Evolutionary conservation across 2,329 filamentous ascomycete genomes (phyloP).

Genomic region (Lecanicillium sp.): DNA sequence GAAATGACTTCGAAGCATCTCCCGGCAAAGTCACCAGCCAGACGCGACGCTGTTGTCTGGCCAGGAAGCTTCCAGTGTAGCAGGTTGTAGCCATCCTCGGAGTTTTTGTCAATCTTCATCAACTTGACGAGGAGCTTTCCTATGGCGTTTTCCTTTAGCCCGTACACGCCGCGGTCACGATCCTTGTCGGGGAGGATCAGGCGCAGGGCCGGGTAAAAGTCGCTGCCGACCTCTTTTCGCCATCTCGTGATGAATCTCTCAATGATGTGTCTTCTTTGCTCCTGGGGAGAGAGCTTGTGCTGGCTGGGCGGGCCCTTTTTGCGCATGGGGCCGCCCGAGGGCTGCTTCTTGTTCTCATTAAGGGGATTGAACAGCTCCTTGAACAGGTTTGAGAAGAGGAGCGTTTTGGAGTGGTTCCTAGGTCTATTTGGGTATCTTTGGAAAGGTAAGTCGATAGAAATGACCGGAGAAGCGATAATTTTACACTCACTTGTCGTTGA

Average conservation of each 20-base stretch:
- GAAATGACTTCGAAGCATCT: slow-evolving; percentile 81
- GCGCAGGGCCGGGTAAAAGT: slow-evolving; percentile 88
- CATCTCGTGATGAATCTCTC: slow-evolving; percentile 79
- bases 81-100: slow-evolving; percentile 78
- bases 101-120: slow-evolving; percentile 85
- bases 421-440: slow-evolving; percentile 76
- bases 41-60: slow-evolving; percentile 50
- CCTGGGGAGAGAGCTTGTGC: slow-evolving; percentile 59
- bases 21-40: slow-evolving; percentile 87
- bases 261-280: slow-evolving; percentile 73
- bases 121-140: slow-evolving; percentile 86
- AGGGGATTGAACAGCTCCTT: slow-evolving; percentile 73
- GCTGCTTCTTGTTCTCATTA: slow-evolving; percentile 71
- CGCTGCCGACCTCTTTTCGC: slow-evolving; percentile 80
- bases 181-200: slow-evolving; percentile 92
- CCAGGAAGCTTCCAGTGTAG: slow-evolving; percentile 90
- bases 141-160: slow-evolving; percentile 86
- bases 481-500: slow-evolving; percentile 33
- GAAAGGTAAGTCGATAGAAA: slow-evolving; percentile 12
- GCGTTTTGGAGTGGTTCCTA: slow-evolving; percentile 68
- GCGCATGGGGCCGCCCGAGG: slow-evolving; percentile 45
- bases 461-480: not conserved
- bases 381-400: slow-evolving; percentile 76
- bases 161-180: slow-evolving; percentile 84
- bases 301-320: slow-evolving; percentile 54